A percentile compares a stretch with the other conserved stretches of the same genome.
Evolutionary conservation across 1,284 basidiomycete genomes (phyloP).

Genomic region (Pseudozyma flocculosa): DNA sequence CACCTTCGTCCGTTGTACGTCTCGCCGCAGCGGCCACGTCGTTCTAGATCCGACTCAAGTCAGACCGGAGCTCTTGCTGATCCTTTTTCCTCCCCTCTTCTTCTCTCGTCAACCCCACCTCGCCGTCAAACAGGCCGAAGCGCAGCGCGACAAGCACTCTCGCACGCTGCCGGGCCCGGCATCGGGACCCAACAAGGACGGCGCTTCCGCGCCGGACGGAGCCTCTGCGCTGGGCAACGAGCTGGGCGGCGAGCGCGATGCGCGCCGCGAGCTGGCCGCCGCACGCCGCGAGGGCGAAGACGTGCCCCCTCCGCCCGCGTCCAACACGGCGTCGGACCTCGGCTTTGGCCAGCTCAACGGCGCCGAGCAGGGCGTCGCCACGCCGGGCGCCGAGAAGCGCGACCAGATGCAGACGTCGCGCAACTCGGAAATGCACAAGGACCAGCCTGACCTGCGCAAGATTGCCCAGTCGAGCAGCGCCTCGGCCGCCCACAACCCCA

Average conservation of each 20-base stretch:
- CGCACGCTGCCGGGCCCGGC: constrained; percentile 21
- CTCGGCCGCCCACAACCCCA: constrained; percentile 1
- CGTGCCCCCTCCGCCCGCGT: constrained; percentile 6
- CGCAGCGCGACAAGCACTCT: constrained; percentile 14
- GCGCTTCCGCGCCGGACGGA: constrained; percentile 13
- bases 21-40: no score
- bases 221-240: constrained; percentile 15
- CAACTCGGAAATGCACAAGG: constrained; percentile 18
- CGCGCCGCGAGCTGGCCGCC: constrained; percentile 16
- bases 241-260: constrained; percentile 25
- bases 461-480: constrained; percentile 14
- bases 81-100: not conserved
- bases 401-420: constrained; percentile 18
- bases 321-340: constrained; percentile 3
- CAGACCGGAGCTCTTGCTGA: no score
- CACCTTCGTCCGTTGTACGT: constrained; percentile 25
- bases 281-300: constrained; percentile 18
- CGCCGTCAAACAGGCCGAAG: constrained; percentile 18
- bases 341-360: constrained; percentile 32
- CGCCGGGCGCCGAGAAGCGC: constrained; percentile 20
- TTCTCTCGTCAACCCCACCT: not conserved
- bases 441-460: constrained; percentile 5
- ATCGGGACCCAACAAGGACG: constrained; percentile 24
- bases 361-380: constrained; percentile 24
- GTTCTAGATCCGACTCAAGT: no score